Evolutionary conservation across 2,329 filamentous ascomycete species (phyloP).

Genomic region (Microascus cirrosus): DNA sequence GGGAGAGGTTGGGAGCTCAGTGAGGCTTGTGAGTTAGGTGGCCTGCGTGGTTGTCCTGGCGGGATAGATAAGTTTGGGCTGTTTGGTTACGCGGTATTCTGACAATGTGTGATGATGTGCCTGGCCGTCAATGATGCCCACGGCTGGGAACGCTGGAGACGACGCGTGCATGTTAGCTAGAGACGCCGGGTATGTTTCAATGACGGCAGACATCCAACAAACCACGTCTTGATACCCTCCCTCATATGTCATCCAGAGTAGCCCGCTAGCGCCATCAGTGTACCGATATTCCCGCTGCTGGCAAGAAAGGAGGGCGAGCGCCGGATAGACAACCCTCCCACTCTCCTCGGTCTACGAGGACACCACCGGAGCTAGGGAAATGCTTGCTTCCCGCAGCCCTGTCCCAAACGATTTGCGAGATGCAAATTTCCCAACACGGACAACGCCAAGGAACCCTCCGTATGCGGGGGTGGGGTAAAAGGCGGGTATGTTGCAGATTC

Average conservation of each 20-base stretch:
- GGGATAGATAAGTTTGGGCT: too few species aligned
- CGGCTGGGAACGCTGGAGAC: too few species aligned
- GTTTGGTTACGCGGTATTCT: too few species aligned
- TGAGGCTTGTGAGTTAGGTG: conserved; percentile 25
- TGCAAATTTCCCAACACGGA: too few species aligned
- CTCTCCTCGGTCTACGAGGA: neutral
- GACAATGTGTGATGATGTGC: too few species aligned
- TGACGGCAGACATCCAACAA: neutral
- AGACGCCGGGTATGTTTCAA: too few species aligned
- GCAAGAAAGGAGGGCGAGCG: neutral
- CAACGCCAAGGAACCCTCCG: neutral
- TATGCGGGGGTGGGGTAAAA: neutral
- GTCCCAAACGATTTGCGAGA: too few species aligned
- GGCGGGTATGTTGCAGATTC: neutral
- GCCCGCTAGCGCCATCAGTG: neutral
- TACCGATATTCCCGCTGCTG: neutral
- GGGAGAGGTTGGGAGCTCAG: conserved; percentile 32
- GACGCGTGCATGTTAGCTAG: neutral
- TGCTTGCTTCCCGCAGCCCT: neutral
- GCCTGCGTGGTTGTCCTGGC: too few species aligned
- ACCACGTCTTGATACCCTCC: neutral
- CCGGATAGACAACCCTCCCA: neutral
- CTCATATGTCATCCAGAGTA: too few species aligned
- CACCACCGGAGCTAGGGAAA: neutral
- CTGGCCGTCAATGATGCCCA: too few species aligned